These are phyloP conservation scores for Pholiota microspora DNA, from an alignment of 768 basidiomycete species.

Conservation along the genomic window DNA sequence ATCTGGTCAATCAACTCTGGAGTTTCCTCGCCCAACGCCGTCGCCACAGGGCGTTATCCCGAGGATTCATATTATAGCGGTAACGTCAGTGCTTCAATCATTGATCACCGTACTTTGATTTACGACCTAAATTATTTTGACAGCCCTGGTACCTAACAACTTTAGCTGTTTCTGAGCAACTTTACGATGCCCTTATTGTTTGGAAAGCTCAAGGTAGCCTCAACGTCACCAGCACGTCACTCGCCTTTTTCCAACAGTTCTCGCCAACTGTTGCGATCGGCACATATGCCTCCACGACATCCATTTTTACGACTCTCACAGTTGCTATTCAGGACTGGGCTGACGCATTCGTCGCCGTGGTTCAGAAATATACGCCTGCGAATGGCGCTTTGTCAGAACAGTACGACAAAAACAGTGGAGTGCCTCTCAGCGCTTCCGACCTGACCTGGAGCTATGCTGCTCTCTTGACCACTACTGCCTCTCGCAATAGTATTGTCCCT, in stretches of 20 bases:
- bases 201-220: conserved; percentile 56
- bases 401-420: conserved; percentile 47
- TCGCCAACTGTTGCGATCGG: conserved; percentile 44
- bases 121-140: neutral
- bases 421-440: conserved; percentile 57
- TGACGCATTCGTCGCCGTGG: conserved; percentile 59
- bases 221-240: conserved; percentile 56
- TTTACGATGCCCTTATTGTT: conserved; percentile 67
- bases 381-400: conserved; percentile 65
- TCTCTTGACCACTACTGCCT: conserved; percentile 56
- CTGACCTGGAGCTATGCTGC: conserved; percentile 80
- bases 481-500: conserved; percentile 45
- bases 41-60: conserved; percentile 69
- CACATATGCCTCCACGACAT: conserved; percentile 45
- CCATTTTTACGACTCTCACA: conserved; percentile 49
- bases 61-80: conserved; percentile 69
- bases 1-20: conserved; percentile 66
- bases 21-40: conserved; percentile 46
- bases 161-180: conserved; percentile 70
- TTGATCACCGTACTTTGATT: conserved; percentile 7
- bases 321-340: conserved; percentile 53
- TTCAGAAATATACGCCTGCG: conserved; percentile 61
- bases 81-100: conserved; percentile 43
- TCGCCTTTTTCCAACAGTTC: conserved; percentile 69
- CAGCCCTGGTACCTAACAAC: conserved; percentile 81